phyloP scores from a whole-genome alignment of 768 basidiomycete genomes.

The Tricholoma terreum region DNA sequence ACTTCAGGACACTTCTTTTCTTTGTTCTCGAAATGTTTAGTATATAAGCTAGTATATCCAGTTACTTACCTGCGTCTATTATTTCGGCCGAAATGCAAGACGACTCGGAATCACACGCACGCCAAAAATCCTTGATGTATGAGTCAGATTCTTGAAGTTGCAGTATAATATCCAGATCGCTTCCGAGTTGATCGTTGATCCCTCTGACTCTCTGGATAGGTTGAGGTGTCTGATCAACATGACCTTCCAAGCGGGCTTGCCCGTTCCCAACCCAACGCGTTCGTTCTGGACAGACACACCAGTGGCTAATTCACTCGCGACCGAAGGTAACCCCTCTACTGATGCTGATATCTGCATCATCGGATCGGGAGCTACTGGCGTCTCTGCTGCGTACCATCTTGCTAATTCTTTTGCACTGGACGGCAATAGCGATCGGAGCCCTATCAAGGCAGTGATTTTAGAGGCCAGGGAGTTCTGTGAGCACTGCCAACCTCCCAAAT shows the following conservation, averaged over 20 bases:
- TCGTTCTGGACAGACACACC: constrained; percentile 72
- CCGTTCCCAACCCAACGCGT: constrained; percentile 59
- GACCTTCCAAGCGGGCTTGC: constrained; percentile 20
- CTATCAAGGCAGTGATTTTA: constrained; percentile 57
- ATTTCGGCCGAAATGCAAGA: background rate
- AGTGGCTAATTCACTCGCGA: constrained; percentile 63
- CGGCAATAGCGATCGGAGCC: constrained; percentile 12
- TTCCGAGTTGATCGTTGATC: too few relatives aligned
- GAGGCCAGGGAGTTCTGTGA: constrained; percentile 87
- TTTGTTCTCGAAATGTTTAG: background rate
- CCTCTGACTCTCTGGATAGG: too few relatives aligned
- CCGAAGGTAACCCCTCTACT: constrained; percentile 50
- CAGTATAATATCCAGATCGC: too few relatives aligned
- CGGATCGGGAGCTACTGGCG: constrained; percentile 78
- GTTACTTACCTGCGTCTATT: background rate
- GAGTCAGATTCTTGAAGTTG: too few relatives aligned
- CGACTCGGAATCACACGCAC: background rate
- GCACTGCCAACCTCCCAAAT: constrained; percentile 25
- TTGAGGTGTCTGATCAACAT: background rate
- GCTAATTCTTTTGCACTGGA: constrained; percentile 28
- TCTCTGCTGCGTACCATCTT: constrained; percentile 73
- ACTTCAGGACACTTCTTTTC: background rate
- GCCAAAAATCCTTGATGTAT: too few relatives aligned
- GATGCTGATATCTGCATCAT: constrained; percentile 76
- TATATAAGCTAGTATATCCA: background rate